Evolutionary conservation across 2,329 filamentous ascomycete genomes (phyloP), one percentile per base, ranked within the genome.

Genomic region (Lizonia empirigonia): DNA sequence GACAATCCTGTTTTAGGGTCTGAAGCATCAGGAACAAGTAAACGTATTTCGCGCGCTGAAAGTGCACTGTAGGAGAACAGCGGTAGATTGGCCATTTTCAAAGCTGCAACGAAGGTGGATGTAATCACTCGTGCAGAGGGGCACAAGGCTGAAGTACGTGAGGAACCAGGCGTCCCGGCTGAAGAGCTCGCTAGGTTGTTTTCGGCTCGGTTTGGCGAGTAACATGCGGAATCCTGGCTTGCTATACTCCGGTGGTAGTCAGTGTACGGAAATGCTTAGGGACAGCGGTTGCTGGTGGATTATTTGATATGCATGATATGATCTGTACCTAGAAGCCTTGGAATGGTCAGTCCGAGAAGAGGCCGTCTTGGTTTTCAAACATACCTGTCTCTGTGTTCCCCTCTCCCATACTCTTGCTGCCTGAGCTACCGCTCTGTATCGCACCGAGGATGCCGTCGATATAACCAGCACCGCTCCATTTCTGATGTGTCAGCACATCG

Each of bases 401-500:
- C 37, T 93, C 89, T 1, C 93, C 93, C 93, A 97, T 96, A 72
- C 90, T 94, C 83, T 86, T 92, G 72, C 85, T 95, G 46, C 89
- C 87, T 49, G 87, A 91, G 76, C 89, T 96, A 18, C 92, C 93
- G 65, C 90, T 96, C 76, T 96, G 91, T 42, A 97, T 95, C 4
- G 89, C 86, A 0, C 91, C 91, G 24, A 97, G 72, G 37, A 97
- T 93, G 2, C 92, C 91, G 72, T 97, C 92, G 61, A 97, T 88
- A 70, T 96, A 88, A 2, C 77, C 76, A 0, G 86, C 85, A 23
- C 86, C 86, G 59, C 85, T 87, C 88, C 88, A 91, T 72, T 94
- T 95, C 79, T 97, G 92, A 73, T 97, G 92, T 30, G 91, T 96
- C 58, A 96, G 78, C n/a, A 96, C 92, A 65, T 97, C 92, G 50